Conservation (phyloP, 2,329 filamentous ascomycete genomes). For the Alternaria postmessia region DNA sequence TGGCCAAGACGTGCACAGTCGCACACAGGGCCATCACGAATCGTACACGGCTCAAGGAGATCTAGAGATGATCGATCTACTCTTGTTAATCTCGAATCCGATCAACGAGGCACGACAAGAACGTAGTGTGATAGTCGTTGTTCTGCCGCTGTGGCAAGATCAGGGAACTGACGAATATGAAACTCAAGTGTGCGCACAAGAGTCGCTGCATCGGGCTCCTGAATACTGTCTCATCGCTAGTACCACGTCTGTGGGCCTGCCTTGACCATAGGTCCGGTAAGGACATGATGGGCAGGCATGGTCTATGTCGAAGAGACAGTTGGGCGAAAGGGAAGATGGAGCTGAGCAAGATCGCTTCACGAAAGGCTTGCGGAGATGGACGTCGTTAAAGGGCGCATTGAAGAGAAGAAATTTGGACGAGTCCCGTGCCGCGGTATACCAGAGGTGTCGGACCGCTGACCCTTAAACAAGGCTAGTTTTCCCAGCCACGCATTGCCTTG, state of each 20-base stretch:
- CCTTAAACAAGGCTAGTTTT: background rate
- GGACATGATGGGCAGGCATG: background rate
- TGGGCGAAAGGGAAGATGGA: background rate
- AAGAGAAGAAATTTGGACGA: background rate
- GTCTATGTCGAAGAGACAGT: background rate
- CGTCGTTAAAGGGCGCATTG: background rate
- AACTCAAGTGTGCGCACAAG: background rate
- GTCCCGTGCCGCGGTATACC: background rate
- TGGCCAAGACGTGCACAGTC: background rate
- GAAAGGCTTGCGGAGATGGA: background rate
- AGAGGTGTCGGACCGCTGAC: background rate
- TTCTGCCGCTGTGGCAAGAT: background rate
- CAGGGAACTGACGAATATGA: background rate
- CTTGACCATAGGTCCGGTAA: background rate
- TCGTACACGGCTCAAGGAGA: background rate
- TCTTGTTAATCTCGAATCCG: background rate
- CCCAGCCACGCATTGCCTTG: background rate
- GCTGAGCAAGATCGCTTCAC: background rate
- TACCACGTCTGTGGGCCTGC: background rate
- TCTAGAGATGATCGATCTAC: background rate
- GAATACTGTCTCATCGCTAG: background rate
- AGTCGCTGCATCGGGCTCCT: background rate
- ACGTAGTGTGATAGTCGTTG: background rate
- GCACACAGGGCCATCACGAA: background rate
- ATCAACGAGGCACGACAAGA: background rate